Evolutionary conservation across 2,329 filamentous ascomycete species (phyloP), one percentile per base, ranked within the genome.

Genomic region (Fusarium redolens): DNA sequence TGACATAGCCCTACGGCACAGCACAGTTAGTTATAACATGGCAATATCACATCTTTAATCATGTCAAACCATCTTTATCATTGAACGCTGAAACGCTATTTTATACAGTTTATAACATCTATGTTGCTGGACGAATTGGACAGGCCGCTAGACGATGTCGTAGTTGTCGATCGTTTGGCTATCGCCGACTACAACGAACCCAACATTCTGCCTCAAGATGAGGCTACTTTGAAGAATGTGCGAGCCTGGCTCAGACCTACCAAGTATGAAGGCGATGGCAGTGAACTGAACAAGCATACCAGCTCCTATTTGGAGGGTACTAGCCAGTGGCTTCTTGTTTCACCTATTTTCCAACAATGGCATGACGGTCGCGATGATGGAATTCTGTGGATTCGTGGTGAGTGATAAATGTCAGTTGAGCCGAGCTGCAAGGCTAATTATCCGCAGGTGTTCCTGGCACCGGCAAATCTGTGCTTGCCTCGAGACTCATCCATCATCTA

Each of bases 391-490:
- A 69, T 75, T 50, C 61, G 54, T 2, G 31, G 31, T 33, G 31
- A 33, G 31, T 33, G 31, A 33, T 33, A 4, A 33, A 33, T 33
- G 7, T 33, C 31, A 33, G 13, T 13, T 33, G 7, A 33, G 31
- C 31, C 31, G 31, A 33, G 31, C 31, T 33, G 31, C 31, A 33
- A 33, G 31, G 31, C 31, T 33, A 33, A 33, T 13, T 33, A 33
- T 33, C 13, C 13, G 31, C 13, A 43, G 83, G 82, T 2, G 81
- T 83, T 18, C 79, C 82, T 1, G 83, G 82, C 2, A 79, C 80
- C 5, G 83, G 83, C 5, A 83, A 83, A 68, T 82, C 81, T 8
- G 81, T 83, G 25, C 73, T 81, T 25, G 78, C 80, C 5, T 78
- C 80, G 4, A 76, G 38, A 2, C 52, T 81, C 8, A 61, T 78